phyloP scores from a whole-genome alignment of 495 filamentous ascomycete genomes.

The Cercophora sp. region DNA sequence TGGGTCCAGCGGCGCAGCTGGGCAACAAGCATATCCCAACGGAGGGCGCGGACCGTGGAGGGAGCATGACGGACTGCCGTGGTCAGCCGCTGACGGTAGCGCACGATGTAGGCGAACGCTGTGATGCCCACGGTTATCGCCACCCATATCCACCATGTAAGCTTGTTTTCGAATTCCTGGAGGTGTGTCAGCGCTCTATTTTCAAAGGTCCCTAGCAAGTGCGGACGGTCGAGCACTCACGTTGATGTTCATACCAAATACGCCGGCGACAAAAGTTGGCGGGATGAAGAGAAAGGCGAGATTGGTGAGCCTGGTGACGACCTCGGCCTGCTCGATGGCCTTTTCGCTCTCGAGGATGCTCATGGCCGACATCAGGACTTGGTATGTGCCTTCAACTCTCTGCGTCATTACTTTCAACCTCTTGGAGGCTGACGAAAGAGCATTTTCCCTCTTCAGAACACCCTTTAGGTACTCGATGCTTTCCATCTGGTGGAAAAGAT shows the following conservation, averaged over 20 bases:
- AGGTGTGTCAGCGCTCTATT: neutral
- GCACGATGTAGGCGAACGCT: neutral
- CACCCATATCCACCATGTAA: neutral
- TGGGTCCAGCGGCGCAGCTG: too few species aligned
- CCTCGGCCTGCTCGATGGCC: conserved; percentile 26
- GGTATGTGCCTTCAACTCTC: neutral
- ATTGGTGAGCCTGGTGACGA: conserved; percentile 23
- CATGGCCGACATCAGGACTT: conserved; percentile 17
- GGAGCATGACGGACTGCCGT: too few species aligned
- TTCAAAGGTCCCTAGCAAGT: neutral
- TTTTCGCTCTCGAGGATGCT: conserved; percentile 25
- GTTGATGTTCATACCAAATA: conserved; percentile 39
- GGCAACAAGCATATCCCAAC: too few species aligned
- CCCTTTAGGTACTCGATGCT: too few species aligned
- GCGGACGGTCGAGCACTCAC: neutral
- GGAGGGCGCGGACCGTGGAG: too few species aligned
- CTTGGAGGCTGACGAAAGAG: neutral
- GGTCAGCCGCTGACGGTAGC: too few species aligned
- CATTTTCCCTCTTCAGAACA: neutral
- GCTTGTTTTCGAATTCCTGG: neutral
- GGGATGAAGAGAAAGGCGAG: conserved; percentile 27
- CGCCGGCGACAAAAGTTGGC: conserved; percentile 23
- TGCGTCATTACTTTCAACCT: neutral
- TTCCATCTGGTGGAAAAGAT: neutral
- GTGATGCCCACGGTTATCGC: neutral